Evolutionary conservation across 2,329 filamentous ascomycete species (phyloP).

Genomic region (Hypoxylon sp.): DNA sequence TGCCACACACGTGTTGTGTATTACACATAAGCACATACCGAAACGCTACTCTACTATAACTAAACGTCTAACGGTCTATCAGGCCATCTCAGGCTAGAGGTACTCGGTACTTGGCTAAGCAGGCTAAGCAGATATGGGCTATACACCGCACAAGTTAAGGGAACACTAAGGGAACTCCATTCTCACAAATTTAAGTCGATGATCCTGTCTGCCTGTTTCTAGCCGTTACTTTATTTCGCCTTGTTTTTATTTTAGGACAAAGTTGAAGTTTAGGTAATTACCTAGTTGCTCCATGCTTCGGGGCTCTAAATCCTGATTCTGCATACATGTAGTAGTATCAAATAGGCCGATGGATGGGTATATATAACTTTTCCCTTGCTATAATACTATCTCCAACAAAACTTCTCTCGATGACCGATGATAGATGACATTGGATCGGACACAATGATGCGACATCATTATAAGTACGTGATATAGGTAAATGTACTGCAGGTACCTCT

Average conservation of each 20-base stretch:
- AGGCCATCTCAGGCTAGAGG: constrained; percentile 6
- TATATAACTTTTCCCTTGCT: too few species aligned
- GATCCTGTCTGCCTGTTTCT: too few species aligned
- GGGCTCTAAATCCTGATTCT: constrained; percentile 9
- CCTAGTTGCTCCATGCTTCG: constrained; percentile 2
- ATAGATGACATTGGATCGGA: not conserved
- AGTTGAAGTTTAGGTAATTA: too few species aligned
- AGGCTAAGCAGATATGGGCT: not conserved
- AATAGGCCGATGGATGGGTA: too few species aligned
- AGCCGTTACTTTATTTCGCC: constrained; percentile 5
- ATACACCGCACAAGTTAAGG: constrained; percentile 7
- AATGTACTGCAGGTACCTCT: constrained; percentile 7
- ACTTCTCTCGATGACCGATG: not conserved
- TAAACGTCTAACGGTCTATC: constrained; percentile 9
- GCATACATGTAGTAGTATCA: too few species aligned
- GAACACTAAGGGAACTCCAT: constrained; percentile 17
- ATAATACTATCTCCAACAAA: too few species aligned
- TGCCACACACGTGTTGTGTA: too few species aligned
- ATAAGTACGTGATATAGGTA: not conserved
- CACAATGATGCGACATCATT: not conserved
- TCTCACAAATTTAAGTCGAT: constrained; percentile 9
- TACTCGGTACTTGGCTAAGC: constrained; percentile 23
- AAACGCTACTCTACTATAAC: too few species aligned
- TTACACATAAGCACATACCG: too few species aligned
- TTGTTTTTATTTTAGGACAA: too few species aligned